Conservation (phyloP, 305 asterid species). For the Andrographis paniculata region DNA sequence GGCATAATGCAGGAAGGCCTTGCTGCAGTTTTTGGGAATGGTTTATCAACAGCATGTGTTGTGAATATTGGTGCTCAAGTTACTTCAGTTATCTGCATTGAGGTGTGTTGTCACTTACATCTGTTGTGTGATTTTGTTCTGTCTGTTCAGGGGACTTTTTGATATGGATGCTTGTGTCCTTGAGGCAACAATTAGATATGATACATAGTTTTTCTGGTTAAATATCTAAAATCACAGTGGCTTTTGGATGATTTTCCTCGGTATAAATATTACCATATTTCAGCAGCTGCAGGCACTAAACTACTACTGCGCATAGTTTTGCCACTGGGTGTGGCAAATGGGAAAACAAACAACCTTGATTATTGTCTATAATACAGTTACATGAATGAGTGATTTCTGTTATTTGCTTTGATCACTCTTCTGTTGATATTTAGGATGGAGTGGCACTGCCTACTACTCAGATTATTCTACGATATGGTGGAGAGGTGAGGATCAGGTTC, state of each 20-base stretch:
- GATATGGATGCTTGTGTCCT: constrained; percentile 6
- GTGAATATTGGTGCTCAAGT: constrained; percentile 97
- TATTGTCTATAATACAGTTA: constrained; percentile 11
- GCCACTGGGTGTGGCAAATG: constrained; percentile 8
- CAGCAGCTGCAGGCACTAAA: not conserved
- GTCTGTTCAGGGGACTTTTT: constrained; percentile 4
- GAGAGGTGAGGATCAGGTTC: constrained; percentile 72
- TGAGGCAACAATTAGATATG: not conserved
- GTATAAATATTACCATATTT: not conserved
- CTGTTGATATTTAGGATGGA: constrained; percentile 70
- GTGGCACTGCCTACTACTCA: constrained; percentile 76
- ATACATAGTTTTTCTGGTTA: too few species aligned
- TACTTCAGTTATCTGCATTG: constrained; percentile 82
- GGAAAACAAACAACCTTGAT: constrained; percentile 5
- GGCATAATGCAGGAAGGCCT: constrained; percentile 70
- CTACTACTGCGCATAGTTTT: not conserved
- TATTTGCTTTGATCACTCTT: constrained; percentile 18
- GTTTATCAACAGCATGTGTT: constrained; percentile 85
- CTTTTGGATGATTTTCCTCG: not conserved
- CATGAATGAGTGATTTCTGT: constrained; percentile 14
- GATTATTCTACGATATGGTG: constrained; percentile 78
- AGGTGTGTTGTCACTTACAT: constrained; percentile 42
- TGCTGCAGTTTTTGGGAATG: constrained; percentile 97
- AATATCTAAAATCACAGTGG: too few species aligned
- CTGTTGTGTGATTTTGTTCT: constrained; percentile 9